A percentile compares a stretch with the other conserved stretches of the same genome.
These are phyloP conservation scores for Sextonia rubra DNA, from an alignment of 164 flowering plant genomes.

Conservation along the genomic window DNA sequence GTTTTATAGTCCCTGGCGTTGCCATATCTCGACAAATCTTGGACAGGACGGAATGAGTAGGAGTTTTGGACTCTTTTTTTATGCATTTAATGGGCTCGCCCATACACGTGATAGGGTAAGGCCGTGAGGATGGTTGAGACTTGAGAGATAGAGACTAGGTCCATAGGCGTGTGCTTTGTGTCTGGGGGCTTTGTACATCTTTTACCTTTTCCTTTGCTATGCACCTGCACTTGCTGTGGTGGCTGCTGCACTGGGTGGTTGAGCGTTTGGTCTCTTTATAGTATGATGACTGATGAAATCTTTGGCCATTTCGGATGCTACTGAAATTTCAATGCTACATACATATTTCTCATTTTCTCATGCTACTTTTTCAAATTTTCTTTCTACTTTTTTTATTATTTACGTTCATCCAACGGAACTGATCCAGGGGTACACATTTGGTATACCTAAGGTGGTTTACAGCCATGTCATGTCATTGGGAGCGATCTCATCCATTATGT, in stretches of 20 bases:
- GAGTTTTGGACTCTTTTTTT: constrained; percentile 4
- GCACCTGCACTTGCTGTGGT: not conserved
- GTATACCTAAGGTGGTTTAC: no score
- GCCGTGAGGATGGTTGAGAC: constrained; percentile 12
- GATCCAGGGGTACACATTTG: no score
- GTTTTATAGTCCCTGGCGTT: not conserved
- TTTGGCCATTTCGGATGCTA: not conserved
- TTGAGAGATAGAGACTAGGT: not conserved
- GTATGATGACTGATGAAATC: not conserved
- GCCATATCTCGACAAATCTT: not conserved
- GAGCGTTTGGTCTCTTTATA: not conserved
- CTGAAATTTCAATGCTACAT: not conserved
- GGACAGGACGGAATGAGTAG: not conserved
- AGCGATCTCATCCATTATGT: no score
- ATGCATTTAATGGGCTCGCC: constrained; percentile 13
- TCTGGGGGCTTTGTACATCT: not conserved
- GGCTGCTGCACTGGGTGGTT: not conserved
- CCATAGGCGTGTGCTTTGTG: not conserved
- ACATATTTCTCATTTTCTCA: not conserved
- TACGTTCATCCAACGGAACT: no score
- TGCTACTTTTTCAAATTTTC: not conserved
- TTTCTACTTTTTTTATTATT: not conserved
- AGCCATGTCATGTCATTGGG: no score
- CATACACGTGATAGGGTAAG: constrained; percentile 1
- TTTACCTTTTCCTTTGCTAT: not conserved